phyloP scores from a whole-genome alignment of 2,329 filamentous ascomycete species.

The Penicillium hesseltinei region DNA sequence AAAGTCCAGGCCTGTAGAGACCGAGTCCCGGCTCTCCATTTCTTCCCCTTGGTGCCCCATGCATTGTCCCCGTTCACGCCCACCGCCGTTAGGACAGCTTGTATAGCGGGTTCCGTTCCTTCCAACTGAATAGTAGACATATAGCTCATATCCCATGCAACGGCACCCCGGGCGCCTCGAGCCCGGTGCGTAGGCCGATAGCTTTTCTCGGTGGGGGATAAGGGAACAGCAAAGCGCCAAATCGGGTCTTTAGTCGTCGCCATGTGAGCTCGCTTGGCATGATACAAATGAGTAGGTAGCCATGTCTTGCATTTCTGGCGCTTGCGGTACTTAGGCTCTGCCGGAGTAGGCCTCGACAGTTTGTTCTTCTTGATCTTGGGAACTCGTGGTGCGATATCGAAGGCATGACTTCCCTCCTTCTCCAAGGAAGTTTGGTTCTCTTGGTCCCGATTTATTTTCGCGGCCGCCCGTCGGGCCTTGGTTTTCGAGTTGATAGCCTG shows the following conservation, averaged over 20 bases:
- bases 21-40: slow-evolving; percentile 67
- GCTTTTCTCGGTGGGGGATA: slow-evolving; percentile 84
- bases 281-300: slow-evolving; percentile 92
- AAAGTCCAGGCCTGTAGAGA: slow-evolving; percentile 58
- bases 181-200: slow-evolving; percentile 85
- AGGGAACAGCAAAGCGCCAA: slow-evolving; percentile 86
- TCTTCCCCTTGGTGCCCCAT: slow-evolving; percentile 63
- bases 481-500: slow-evolving; percentile 56
- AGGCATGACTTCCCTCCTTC: slow-evolving; percentile 30
- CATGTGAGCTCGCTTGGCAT: slow-evolving; percentile 89
- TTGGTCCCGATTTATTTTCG: slow-evolving; percentile 45
- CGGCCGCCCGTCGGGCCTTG: slow-evolving; percentile 42
- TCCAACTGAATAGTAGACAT: slow-evolving; percentile 80
- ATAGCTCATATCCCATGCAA: slow-evolving; percentile 94
- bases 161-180: slow-evolving; percentile 68
- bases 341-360: slow-evolving; percentile 63
- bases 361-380: slow-evolving; percentile 70
- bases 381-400: slow-evolving; percentile 40
- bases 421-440: slow-evolving; percentile 24
- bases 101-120: slow-evolving; percentile 63
- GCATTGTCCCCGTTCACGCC: slow-evolving; percentile 59
- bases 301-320: slow-evolving; percentile 87
- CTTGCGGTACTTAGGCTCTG: slow-evolving; percentile 72
- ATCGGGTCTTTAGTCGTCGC: slow-evolving; percentile 71
- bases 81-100: slow-evolving; percentile 64